Conservation (phyloP, 805 yeast species). For the Blastobotrys mokoenaii region DNA sequence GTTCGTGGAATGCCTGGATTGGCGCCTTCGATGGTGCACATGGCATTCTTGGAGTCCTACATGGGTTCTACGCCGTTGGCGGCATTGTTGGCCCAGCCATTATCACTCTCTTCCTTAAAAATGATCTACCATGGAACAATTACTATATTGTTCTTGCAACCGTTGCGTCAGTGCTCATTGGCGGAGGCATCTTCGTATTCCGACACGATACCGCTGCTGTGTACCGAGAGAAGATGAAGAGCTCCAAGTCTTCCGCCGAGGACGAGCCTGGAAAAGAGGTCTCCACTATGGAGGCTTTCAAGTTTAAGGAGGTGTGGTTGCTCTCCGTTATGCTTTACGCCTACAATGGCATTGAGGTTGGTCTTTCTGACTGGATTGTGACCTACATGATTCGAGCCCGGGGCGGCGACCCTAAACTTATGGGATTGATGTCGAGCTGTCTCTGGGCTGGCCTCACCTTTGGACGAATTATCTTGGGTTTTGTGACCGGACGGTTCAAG, state of each 20-base stretch:
- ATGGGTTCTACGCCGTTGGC: constrained; percentile 64
- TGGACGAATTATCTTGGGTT: constrained; percentile 48
- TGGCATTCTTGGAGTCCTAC: constrained; percentile 50
- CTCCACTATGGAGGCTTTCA: constrained; percentile 8
- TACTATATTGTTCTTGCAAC: constrained; percentile 41
- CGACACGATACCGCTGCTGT: constrained; percentile 20
- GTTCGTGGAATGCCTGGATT: constrained; percentile 45
- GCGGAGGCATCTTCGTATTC: constrained; percentile 37
- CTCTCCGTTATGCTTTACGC: constrained; percentile 47
- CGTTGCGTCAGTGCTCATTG: constrained; percentile 29
- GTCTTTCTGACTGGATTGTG: constrained; percentile 62
- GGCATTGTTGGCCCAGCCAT: constrained; percentile 62
- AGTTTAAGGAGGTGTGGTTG: constrained; percentile 27
- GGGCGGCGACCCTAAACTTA: constrained; percentile 35
- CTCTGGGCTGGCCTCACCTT: constrained; percentile 63
- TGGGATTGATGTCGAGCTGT: constrained; percentile 60
- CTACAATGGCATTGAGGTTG: constrained; percentile 61
- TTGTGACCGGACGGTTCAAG: constrained; percentile 29
- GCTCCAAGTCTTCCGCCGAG: neutral
- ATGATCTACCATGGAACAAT: constrained; percentile 44
- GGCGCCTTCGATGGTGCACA: constrained; percentile 44
- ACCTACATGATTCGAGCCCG: constrained; percentile 51
- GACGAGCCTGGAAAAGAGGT: neutral
- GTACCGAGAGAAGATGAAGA: constrained; percentile 5
- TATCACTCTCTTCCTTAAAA: constrained; percentile 44